These are phyloP conservation scores for Melanogaster broomeanus DNA, from an alignment of 768 basidiomycete genomes.

Conservation along the genomic window DNA sequence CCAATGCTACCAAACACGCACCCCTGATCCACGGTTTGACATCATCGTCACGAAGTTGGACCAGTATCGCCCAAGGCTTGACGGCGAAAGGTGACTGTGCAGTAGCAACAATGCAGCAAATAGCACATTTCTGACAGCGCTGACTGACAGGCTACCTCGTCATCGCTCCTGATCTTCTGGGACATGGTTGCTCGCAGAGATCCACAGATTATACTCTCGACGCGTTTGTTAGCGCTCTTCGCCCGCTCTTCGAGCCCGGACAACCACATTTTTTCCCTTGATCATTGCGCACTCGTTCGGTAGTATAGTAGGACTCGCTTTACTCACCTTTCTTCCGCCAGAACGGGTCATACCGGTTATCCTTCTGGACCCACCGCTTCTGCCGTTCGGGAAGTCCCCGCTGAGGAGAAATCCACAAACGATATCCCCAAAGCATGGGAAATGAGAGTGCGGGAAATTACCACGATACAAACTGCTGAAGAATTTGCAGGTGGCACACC, in stretches of 20 bases:
- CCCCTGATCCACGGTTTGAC: constrained; percentile 8
- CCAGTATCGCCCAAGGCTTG: constrained; percentile 4
- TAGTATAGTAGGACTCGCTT: constrained; percentile 8
- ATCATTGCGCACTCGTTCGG: constrained; percentile 26
- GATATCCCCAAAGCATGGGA: not conserved
- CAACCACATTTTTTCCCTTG: constrained; percentile 2
- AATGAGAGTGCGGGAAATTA: not conserved
- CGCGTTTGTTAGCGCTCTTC: constrained; percentile 13
- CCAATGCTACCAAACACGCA: constrained; percentile 3
- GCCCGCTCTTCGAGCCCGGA: constrained; percentile 4
- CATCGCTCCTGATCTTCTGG: constrained; percentile 23
- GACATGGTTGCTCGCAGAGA: constrained; percentile 14
- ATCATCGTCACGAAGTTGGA: constrained; percentile 1
- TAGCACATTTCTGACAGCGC: not conserved
- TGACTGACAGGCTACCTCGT: constrained; percentile 23
- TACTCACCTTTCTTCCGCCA: constrained; percentile 16
- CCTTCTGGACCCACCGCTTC: constrained; percentile 20
- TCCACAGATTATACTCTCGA: constrained; percentile 12
- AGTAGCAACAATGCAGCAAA: not conserved
- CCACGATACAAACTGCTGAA: not conserved
- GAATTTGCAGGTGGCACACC: not conserved
- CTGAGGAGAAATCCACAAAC: not conserved
- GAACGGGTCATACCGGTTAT: constrained; percentile 10
- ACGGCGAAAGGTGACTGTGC: constrained; percentile 5
- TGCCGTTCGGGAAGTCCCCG: not conserved